Evolutionary conservation across 352 stramenopile genomes (phyloP).

Genomic region (Phytopythium oedochilum): DNA sequence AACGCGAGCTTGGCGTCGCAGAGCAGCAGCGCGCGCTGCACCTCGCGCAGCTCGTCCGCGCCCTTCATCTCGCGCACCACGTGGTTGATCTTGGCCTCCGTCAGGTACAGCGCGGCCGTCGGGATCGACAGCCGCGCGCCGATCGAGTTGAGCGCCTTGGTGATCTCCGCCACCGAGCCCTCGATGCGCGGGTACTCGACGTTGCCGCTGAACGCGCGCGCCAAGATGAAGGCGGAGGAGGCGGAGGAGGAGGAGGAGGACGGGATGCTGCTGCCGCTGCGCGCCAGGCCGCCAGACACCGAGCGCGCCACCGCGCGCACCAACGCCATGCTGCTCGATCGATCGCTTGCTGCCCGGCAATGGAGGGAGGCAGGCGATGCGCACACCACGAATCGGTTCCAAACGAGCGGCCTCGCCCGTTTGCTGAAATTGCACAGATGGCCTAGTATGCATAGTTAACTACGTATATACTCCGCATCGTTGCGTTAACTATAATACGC

Average conservation of each 20-base stretch:
- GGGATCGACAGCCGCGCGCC: conserved; percentile 72
- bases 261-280: neutral
- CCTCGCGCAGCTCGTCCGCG: conserved; percentile 56
- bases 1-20: conserved; percentile 77
- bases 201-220: conserved; percentile 71
- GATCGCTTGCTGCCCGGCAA: neutral
- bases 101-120: conserved; percentile 76
- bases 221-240: too few species aligned
- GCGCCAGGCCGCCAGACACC: neutral
- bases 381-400: neutral
- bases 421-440: too few species aligned
- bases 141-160: conserved; percentile 63
- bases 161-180: conserved; percentile 62
- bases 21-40: conserved; percentile 69
- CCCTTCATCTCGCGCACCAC: conserved; percentile 81
- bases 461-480: too few species aligned
- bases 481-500: too few species aligned
- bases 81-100: conserved; percentile 78
- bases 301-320: neutral
- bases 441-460: too few species aligned
- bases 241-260: too few species aligned
- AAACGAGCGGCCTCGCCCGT: too few species aligned
- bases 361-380: neutral
- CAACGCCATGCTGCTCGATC: neutral
- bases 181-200: conserved; percentile 81